phyloP scores from a whole-genome alignment of 257 asterid species.

The Solanum stenotomum region DNA sequence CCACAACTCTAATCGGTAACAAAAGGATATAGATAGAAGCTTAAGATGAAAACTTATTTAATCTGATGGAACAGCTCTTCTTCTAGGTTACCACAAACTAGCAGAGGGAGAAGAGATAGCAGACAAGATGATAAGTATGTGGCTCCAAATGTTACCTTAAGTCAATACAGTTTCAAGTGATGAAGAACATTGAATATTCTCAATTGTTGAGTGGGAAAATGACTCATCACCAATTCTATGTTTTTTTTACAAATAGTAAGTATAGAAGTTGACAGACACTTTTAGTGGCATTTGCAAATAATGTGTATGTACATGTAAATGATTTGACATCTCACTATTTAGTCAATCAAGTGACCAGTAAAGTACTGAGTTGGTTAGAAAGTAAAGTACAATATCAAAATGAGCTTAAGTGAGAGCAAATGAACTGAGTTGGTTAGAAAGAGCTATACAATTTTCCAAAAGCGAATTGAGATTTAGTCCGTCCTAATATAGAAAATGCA shows the following conservation, averaged over 20 bases:
- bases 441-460: not conserved
- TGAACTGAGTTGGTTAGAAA: not conserved
- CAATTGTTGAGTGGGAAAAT: not conserved
- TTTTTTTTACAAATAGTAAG: not conserved
- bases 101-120: not conserved
- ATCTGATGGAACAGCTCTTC: not conserved
- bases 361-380: not conserved
- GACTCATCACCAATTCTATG: not conserved
- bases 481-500: too few species aligned
- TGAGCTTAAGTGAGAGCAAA: not conserved
- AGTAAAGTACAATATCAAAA: not conserved
- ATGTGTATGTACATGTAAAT: not conserved
- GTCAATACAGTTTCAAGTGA: not conserved
- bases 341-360: not conserved
- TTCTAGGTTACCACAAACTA: not conserved
- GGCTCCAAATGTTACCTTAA: not conserved
- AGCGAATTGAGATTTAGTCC: too few species aligned
- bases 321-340: not conserved
- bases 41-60: not conserved
- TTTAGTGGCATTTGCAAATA: not conserved
- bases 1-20: not conserved
- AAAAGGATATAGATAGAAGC: too few species aligned
- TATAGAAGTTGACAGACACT: not conserved
- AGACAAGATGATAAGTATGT: not conserved
- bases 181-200: not conserved